Base-by-base conservation (phyloP, 2,329 filamentous ascomycete species). In the Colletotrichum coccodes region DNA sequence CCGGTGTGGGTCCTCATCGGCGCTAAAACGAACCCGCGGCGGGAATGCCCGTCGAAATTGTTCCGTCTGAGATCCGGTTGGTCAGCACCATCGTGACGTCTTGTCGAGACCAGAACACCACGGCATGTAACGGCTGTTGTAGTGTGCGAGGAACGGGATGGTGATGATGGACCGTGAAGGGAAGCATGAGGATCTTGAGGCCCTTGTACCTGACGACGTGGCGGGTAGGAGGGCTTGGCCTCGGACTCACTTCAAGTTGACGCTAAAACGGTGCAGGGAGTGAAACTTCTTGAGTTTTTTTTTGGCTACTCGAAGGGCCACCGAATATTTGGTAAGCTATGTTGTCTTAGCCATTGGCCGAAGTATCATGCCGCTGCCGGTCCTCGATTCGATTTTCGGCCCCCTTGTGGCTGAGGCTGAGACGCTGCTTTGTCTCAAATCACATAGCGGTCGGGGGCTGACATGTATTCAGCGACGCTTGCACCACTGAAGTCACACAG, bases 81-180 rank as follows among this genome's bases (percentile, higher is more conserved):
- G n/a, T n/a, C n/a, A n/a, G n/a, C n/a, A n/a, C n/a, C n/a, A n/a
- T n/a, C n/a, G n/a, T n/a, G n/a, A n/a, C n/a, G n/a, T n/a, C n/a
- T n/a, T n/a, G n/a, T n/a, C n/a, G n/a, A n/a, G n/a, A n/a, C n/a
- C n/a, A n/a, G n/a, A n/a, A n/a, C n/a, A n/a, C n/a, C n/a, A n/a
- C n/a, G 73, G 73, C 65, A 65, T 65, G 47, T 65, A 68, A 3
- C 49, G 53, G 40, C 65, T 61, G 16, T 68, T 47, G 26, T 68
- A 68, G 47, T 60, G 46, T 4, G 65, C 61, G 7, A 68, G 61
- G 1, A 68, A 40, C 21, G 61, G 26, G n/a, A 68, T 32, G 21
- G 65, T 68, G 47, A 3, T 65, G 65, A 2, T 46, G 42, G 12
- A 68, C 28, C 1, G 65, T 61, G 7, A 47, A 12, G 11, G 56